Percentiles rank a stretch among this genome's conserved stretches.
Conservation (phyloP, 2,329 filamentous ascomycete genomes). For the Drechslera avenae region DNA sequence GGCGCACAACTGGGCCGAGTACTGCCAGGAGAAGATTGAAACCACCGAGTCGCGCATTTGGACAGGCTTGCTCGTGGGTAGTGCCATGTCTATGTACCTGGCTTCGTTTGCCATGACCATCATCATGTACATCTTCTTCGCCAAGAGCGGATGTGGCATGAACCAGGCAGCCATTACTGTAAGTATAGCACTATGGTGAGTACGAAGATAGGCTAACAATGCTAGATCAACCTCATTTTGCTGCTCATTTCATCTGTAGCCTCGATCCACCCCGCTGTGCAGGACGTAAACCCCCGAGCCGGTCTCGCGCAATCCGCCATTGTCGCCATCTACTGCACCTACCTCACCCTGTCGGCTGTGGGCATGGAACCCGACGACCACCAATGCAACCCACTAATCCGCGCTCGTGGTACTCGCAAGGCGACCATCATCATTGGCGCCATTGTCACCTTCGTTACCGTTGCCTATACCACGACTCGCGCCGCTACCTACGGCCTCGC, state of each 20-base stretch:
- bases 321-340: conserved; percentile 97
- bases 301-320: conserved; percentile 97
- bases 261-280: conserved; percentile 87
- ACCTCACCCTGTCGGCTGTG: conserved; percentile 96
- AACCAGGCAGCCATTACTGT: conserved; percentile 92
- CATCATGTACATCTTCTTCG: conserved; percentile 97
- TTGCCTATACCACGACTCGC: conserved; percentile 96
- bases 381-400: conserved; percentile 89
- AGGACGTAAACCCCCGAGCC: conserved; percentile 90
- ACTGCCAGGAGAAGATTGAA: conserved; percentile 92
- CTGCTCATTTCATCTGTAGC: conserved; percentile 80
- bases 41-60: conserved; percentile 82
- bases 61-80: conserved; percentile 87
- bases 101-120: conserved; percentile 92
- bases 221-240: conserved; percentile 78
- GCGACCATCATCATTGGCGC: conserved; percentile 92
- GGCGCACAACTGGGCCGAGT: conserved; percentile 96
- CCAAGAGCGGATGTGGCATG: conserved; percentile 80
- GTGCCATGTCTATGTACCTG: conserved; percentile 91
- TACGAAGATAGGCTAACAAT: conserved; percentile 3
- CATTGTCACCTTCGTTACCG: conserved; percentile 93
- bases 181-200: conserved; percentile 28
- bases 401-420: conserved; percentile 82
- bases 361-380: conserved; percentile 98
- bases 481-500: conserved; percentile 90